These are phyloP conservation scores for Chytriomyces hyalinus DNA, from an alignment of 192 early-diverging fungal genomes.

Conservation along the genomic window DNA sequence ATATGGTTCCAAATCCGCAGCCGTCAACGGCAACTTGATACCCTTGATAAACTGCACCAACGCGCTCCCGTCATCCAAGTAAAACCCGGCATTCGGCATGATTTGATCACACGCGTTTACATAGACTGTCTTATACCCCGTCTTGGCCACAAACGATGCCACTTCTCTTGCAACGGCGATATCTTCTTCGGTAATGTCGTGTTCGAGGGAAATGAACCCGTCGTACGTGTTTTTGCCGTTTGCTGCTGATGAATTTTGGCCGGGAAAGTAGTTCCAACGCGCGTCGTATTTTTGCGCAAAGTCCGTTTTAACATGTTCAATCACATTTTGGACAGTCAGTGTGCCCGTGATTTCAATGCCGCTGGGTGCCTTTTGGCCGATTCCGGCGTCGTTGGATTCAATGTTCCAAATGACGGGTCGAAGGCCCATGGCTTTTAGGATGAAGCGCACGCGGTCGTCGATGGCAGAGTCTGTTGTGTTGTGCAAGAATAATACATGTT, in stretches of 20 bases:
- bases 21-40: conserved; percentile 31
- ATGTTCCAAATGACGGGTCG: conserved; percentile 51
- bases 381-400: conserved; percentile 44
- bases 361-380: conserved; percentile 1
- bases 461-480: conserved; percentile 31
- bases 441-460: conserved; percentile 63
- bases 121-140: conserved; percentile 14
- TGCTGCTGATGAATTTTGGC: neutral
- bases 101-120: conserved; percentile 34
- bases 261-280: conserved; percentile 29
- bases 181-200: conserved; percentile 28
- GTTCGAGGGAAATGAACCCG: conserved; percentile 38
- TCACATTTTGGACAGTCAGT: neutral
- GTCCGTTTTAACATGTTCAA: conserved; percentile 3
- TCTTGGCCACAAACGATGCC: neutral
- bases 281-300: conserved; percentile 22
- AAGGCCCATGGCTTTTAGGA: conserved; percentile 60
- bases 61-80: conserved; percentile 20
- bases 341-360: conserved; percentile 13
- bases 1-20: conserved; percentile 7
- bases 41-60: conserved; percentile 35
- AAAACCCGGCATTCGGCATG: conserved; percentile 15
- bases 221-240: conserved; percentile 11
- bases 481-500: neutral
- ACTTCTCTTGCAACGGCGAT: conserved; percentile 2